Percentiles rank a stretch among this genome's conserved stretches.
Conservation (phyloP, 257 asterid species). For the Ehretia macrophylla region DNA sequence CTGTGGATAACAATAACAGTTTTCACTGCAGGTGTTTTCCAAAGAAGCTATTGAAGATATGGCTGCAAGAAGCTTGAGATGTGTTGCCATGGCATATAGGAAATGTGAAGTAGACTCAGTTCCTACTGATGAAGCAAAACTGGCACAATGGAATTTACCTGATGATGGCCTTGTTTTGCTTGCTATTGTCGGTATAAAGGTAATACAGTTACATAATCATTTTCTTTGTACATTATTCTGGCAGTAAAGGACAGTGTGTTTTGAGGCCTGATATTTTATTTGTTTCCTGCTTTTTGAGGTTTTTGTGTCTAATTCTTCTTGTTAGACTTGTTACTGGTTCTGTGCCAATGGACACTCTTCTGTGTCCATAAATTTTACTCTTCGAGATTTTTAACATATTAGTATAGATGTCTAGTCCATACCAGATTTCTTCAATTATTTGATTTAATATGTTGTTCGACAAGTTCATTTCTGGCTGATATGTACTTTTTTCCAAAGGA, state of each 20-base stretch:
- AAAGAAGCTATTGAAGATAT: constrained; percentile 64
- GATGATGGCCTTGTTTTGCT: constrained; percentile 75
- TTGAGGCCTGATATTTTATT: too few species aligned
- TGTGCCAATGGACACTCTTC: not conserved
- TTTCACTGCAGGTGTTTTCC: constrained; percentile 54
- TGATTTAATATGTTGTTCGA: constrained; percentile 4
- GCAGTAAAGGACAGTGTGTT: too few species aligned
- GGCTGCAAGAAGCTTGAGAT: constrained; percentile 92
- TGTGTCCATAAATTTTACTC: not conserved
- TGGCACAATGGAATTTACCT: constrained; percentile 71
- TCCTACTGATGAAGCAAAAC: constrained; percentile 70
- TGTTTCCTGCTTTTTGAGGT: too few species aligned
- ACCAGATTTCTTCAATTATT: not conserved
- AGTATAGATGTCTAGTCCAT: not conserved
- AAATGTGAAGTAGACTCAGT: constrained; percentile 49
- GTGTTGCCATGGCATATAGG: constrained; percentile 86
- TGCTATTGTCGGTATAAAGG: constrained; percentile 94
- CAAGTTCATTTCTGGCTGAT: constrained; percentile 7
- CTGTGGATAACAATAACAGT: constrained; percentile 5
- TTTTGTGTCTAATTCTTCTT: not conserved
- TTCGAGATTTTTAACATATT: too few species aligned
- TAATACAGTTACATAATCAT: constrained; percentile 7
- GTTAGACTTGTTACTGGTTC: not conserved
- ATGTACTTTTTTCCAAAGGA: constrained; percentile 42
- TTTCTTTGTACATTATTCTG: not conserved